Base-by-base conservation (phyloP, 2,329 filamentous ascomycete genomes). In the Trichophyton verrucosum region DNA sequence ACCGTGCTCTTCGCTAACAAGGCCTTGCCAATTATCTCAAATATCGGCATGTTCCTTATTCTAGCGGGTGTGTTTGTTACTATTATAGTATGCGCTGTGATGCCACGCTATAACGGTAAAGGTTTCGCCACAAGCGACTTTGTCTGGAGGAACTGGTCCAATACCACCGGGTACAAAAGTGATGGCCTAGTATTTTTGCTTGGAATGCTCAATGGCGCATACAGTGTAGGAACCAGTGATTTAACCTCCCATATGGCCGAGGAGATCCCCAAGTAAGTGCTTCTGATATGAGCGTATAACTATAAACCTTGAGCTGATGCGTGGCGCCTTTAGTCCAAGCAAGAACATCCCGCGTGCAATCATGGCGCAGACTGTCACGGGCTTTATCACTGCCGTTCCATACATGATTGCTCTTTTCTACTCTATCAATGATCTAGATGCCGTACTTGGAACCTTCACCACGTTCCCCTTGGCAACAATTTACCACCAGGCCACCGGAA, bases 191-290 rank as follows among this genome's bases (percentile, higher is more conserved):
- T 83, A 1, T 87, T 87, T 64, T 73, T 86, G 27, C 74, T 81
- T 0, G 84, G 85, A 17, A 85, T 87, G 70, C 75, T 87, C 24
- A 89, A 89, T 66, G 86, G 85, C 9, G 86, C 86, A 2, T 89
- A 83, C 68, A 81, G 82, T 51, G 81, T 88, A 9, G 86, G 85
- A 5, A 82, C 82, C 1, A 82, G 84, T 0, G 86, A 89, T 67
- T 82, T 83, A 56, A 81, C 83, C 0, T 82, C 81, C 1, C 86
- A 87, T 68, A 69, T 87, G 46, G 81, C 83, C 0, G 85, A 88
- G 69, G 85, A 87, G 69, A 85, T 86, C 46, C 83, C 75, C 9
- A 68, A 70, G 70, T 73, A 64, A 62, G 66, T 57, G 30, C 5
- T 3, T 17, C 27, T 3, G 8, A 40, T 42, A 42, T 57, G 1